These are phyloP conservation scores for Solidago caesia DNA, from an alignment of 129 eudicot genomes.

Conservation along the genomic window DNA sequence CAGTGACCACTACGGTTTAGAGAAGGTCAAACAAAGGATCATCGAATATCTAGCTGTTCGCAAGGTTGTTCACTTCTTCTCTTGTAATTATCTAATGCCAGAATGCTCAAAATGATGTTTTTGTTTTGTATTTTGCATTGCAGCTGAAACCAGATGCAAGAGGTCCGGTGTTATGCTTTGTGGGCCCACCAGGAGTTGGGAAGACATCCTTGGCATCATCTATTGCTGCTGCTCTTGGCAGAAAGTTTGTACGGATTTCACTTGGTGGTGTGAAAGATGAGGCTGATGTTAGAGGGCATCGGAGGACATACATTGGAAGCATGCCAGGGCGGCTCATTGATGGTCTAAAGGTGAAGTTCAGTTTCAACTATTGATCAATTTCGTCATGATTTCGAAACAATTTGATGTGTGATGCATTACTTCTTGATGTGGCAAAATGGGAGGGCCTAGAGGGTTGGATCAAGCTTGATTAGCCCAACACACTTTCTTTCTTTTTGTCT, in stretches of 20 bases:
- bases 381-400: slow-evolving; percentile 13
- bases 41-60: slow-evolving; percentile 97
- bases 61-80: slow-evolving; percentile 46
- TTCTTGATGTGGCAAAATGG: neutral
- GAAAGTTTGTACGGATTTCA: slow-evolving; percentile 88
- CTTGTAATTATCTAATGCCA: neutral
- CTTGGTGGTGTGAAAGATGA: slow-evolving; percentile 99
- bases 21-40: slow-evolving; percentile 89
- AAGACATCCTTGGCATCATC: slow-evolving; percentile 98
- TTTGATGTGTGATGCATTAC: neutral
- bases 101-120: slow-evolving; percentile 3
- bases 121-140: slow-evolving; percentile 21
- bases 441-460: too few relatives aligned
- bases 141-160: slow-evolving; percentile 97
- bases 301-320: slow-evolving; percentile 96
- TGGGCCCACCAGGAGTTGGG: slow-evolving; percentile 99
- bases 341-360: slow-evolving; percentile 67
- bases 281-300: slow-evolving; percentile 98
- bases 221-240: slow-evolving; percentile 93
- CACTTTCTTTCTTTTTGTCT: too few relatives aligned
- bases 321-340: slow-evolving; percentile 99
- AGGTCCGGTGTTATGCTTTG: slow-evolving; percentile 95
- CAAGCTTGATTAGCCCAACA: too few relatives aligned
- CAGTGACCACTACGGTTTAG: slow-evolving; percentile 86
- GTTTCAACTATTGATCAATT: slow-evolving; percentile 1